Conservation (phyloP, 2,329 filamentous ascomycete species). For the Rhynchosporium agropyri region DNA sequence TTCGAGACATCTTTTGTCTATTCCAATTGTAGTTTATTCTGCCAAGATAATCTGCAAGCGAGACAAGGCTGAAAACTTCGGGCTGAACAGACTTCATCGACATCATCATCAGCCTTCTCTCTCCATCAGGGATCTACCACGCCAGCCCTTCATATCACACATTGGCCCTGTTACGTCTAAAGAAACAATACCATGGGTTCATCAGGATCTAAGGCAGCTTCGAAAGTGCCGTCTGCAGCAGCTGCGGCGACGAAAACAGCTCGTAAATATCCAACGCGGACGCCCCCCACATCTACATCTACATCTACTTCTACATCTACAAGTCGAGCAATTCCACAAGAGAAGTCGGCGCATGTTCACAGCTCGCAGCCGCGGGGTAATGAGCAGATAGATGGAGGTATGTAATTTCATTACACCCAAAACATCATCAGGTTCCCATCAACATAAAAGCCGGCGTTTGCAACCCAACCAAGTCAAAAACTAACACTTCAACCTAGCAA, state of each 20-base stretch:
- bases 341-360: constrained; percentile 20
- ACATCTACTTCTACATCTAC: constrained; percentile 10
- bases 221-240: constrained; percentile 28
- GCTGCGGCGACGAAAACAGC: constrained; percentile 26
- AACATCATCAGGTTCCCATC: not conserved
- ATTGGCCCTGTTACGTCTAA: not conserved
- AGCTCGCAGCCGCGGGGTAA: constrained; percentile 23
- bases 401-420: not conserved
- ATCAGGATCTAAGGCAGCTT: constrained; percentile 36
- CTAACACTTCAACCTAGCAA: not conserved
- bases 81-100: constrained; percentile 8
- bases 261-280: constrained; percentile 40
- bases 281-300: constrained; percentile 25
- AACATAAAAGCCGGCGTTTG: not conserved
- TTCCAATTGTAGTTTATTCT: not conserved
- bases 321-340: constrained; percentile 9
- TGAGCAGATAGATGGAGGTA: constrained; percentile 25
- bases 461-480: not conserved
- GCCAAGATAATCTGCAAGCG: not conserved
- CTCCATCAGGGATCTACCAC: not conserved
- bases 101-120: constrained; percentile 13
- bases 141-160: not conserved
- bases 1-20: too few species aligned
- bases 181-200: constrained; percentile 33
- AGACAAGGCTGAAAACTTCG: constrained; percentile 14